These are phyloP conservation scores for Schizosaccharomyces lindneri DNA, from an alignment of 805 yeast species.

Conservation along the genomic window DNA sequence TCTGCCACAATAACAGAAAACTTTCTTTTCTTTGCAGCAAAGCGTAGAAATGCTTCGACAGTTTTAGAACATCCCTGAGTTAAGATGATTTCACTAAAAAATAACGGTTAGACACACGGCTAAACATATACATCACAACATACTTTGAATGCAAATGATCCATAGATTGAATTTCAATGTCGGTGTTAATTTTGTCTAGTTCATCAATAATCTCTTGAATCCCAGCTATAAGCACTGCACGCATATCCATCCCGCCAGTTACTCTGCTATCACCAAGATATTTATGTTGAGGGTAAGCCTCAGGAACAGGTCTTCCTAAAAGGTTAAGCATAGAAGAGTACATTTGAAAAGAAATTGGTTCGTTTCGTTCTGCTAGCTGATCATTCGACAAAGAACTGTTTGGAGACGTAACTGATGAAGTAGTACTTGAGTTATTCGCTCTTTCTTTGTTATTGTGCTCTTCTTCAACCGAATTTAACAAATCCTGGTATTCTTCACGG, in stretches of 20 bases:
- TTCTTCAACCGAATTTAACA: neutral
- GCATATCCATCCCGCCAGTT: constrained; percentile 25
- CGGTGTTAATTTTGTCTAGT: constrained; percentile 67
- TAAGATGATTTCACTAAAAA: neutral
- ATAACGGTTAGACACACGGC: neutral
- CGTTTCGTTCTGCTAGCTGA: constrained; percentile 10
- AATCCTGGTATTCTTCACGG: constrained; percentile 57
- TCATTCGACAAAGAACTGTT: neutral
- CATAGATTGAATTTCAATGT: constrained; percentile 68
- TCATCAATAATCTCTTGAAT: constrained; percentile 83
- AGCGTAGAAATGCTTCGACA: constrained; percentile 59
- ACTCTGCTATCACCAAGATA: neutral
- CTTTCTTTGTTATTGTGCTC: neutral
- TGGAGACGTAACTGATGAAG: neutral
- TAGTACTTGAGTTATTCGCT: neutral
- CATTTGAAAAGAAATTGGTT: neutral
- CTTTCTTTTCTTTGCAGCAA: constrained; percentile 70
- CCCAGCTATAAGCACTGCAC: constrained; percentile 74
- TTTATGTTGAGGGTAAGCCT: neutral
- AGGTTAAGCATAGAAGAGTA: constrained; percentile 1
- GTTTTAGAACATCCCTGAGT: constrained; percentile 94
- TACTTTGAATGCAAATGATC: constrained; percentile 81
- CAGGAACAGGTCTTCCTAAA: neutral
- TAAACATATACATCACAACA: constrained; percentile 16
- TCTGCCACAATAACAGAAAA: constrained; percentile 79